phyloP scores from a whole-genome alignment of 2,329 filamentous ascomycete genomes.

The Penicillium sp. region DNA sequence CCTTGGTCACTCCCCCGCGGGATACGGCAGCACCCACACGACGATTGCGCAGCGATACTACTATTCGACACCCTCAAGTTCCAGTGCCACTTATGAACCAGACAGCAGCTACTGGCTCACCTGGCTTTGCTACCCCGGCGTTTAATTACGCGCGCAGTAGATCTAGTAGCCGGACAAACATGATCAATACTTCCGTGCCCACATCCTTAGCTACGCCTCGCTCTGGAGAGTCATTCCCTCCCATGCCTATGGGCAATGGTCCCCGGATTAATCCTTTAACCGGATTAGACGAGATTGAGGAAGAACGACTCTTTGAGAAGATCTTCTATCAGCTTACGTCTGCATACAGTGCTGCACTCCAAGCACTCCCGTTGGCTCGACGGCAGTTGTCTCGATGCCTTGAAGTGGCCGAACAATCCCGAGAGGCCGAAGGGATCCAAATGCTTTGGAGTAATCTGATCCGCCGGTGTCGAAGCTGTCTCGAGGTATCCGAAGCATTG shows the following conservation, averaged over 20 bases:
- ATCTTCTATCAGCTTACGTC: conserved; percentile 76
- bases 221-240: conserved; percentile 76
- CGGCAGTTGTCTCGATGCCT: conserved; percentile 65
- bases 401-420: conserved; percentile 62
- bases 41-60: conserved; percentile 53
- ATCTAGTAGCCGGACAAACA: conserved; percentile 55
- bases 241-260: conserved; percentile 45
- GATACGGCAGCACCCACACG: conserved; percentile 44
- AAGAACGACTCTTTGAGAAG: conserved; percentile 77
- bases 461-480: conserved; percentile 67
- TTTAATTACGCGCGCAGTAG: conserved; percentile 41
- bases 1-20: conserved; percentile 48
- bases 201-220: conserved; percentile 65
- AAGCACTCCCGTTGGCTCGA: conserved; percentile 68
- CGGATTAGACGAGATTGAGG: conserved; percentile 68
- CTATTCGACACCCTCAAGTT: conserved; percentile 47
- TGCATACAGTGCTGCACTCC: conserved; percentile 71
- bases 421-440: conserved; percentile 60
- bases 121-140: conserved; percentile 29
- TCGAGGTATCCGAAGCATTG: conserved; percentile 72
- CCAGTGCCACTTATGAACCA: conserved; percentile 33
- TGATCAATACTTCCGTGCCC: conserved; percentile 49
- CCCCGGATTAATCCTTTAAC: conserved; percentile 55
- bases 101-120: conserved; percentile 27
- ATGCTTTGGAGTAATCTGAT: conserved; percentile 71